Evolutionary conservation across 2,329 filamentous ascomycete species (phyloP).

Genomic region (Penicillium sp.): DNA sequence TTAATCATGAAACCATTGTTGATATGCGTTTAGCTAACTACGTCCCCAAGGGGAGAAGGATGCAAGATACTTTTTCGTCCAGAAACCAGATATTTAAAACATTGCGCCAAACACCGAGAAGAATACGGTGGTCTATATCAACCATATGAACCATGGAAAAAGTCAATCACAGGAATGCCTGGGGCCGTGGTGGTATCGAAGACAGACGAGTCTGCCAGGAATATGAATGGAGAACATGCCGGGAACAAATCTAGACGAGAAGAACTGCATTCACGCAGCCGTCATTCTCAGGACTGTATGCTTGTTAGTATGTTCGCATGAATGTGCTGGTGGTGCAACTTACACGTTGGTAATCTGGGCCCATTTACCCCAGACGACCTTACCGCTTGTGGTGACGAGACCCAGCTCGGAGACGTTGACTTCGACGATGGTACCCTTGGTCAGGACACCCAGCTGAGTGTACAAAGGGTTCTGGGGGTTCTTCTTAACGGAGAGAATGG

Average conservation of each 20-base stretch:
- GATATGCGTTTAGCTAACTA: constrained; percentile 19
- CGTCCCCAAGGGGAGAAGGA: constrained; percentile 14
- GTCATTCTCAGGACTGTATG: constrained; percentile 52
- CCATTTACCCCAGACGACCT: constrained; percentile 88
- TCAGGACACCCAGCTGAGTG: constrained; percentile 85
- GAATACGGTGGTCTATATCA: constrained; percentile 17
- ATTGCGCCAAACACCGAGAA: constrained; percentile 26
- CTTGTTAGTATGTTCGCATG: background rate
- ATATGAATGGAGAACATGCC: constrained; percentile 7
- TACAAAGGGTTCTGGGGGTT: constrained; percentile 87
- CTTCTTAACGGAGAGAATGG: constrained; percentile 74
- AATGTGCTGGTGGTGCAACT: background rate
- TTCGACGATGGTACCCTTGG: constrained; percentile 79
- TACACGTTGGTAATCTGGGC: constrained; percentile 58
- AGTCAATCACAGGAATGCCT: constrained; percentile 17
- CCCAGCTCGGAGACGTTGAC: constrained; percentile 92
- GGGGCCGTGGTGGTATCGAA: constrained; percentile 22
- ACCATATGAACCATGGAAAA: constrained; percentile 17
- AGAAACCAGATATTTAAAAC: constrained; percentile 15
- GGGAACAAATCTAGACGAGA: constrained; percentile 18
- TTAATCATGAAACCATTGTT: constrained; percentile 8
- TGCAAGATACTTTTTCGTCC: constrained; percentile 24
- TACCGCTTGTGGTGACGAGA: constrained; percentile 82
- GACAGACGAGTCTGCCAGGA: constrained; percentile 16
- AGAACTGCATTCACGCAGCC: constrained; percentile 55